Evolutionary conservation across 306 rosid species (phyloP).

Genomic region (Cicer judaicum): DNA sequence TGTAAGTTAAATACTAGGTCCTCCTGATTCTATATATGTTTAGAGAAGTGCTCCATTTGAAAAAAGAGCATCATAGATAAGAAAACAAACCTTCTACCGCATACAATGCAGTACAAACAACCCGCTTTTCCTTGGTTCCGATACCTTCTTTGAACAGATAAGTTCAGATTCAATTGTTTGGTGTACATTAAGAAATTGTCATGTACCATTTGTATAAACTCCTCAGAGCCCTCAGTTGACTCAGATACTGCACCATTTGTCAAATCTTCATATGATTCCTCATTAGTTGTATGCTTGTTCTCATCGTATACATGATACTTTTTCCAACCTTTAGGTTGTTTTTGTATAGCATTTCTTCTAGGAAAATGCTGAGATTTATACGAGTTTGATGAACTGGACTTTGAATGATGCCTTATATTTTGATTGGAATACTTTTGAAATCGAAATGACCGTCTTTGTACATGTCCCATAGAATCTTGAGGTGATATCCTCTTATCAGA

Average conservation of each 20-base stretch:
- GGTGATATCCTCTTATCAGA: constrained; percentile 60
- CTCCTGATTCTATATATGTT: constrained; percentile 56
- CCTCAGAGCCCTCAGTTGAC: constrained; percentile 77
- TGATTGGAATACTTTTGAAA: constrained; percentile 56
- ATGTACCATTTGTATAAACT: constrained; percentile 75
- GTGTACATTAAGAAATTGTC: constrained; percentile 76
- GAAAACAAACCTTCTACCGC: constrained; percentile 95
- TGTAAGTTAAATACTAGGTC: constrained; percentile 49
- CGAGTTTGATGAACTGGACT: constrained; percentile 61
- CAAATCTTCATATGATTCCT: constrained; percentile 66
- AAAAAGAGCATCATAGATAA: constrained; percentile 56
- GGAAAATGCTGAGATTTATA: constrained; percentile 57
- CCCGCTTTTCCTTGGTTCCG: constrained; percentile 88
- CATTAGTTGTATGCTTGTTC: constrained; percentile 53
- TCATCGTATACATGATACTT: constrained; percentile 62
- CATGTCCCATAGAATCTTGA: constrained; percentile 52
- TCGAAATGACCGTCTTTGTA: constrained; percentile 50
- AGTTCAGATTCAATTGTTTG: constrained; percentile 70
- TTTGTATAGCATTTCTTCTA: constrained; percentile 59
- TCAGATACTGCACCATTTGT: constrained; percentile 55
- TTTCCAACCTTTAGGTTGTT: constrained; percentile 72
- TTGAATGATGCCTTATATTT: constrained; percentile 59
- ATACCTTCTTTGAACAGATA: constrained; percentile 72
- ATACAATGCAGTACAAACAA: constrained; percentile 88
- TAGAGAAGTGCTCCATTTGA: constrained; percentile 53